Base-by-base conservation (phyloP, 331 rosid species). In the Cydonia oblonga region DNA sequence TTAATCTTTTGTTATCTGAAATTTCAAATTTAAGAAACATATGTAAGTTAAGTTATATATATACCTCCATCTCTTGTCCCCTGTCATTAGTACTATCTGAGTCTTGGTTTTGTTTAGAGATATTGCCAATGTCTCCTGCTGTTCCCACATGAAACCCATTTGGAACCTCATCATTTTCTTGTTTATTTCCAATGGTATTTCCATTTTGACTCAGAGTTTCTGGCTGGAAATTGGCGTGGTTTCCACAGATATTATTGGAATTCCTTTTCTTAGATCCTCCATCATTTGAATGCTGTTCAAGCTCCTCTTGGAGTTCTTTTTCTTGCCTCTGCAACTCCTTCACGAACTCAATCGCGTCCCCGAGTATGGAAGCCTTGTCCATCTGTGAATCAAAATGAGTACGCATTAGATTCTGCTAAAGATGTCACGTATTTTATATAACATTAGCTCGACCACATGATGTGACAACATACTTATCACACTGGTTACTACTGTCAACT, bases 331-430 rank as follows among this genome's bases (percentile, higher is more conserved):
- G 84, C 83, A 90, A 77, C 60, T 93, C 95, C 84, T 84, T 85
- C 58, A 90, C 96, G 64, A 33, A 89, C 74, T 91, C 96, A 73
- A 95, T 91, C 6, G 97, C 96, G 62, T 95, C 98, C 66, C 92
- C 97, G 2, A 93, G 92, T 49, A 93, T 91, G 1, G 98, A 84
- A 1, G 98, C 98, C 57, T 87, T 93, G 70, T 93, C 98, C 62
- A 93, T 78, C 90, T 86, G 64, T 63, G 66, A 75, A 70, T 74
- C 75, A 62, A 64, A n/a, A 56, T 56, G 66, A 40, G 5, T 29
- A 51, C 10, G 51, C 70, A 56, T 80, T 78, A 63, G 46, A 71
- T 51, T 46, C 35, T 35, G 10, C 33, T 16, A 18, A 25, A 24
- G 42, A 3, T 22, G 7, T 28, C 40, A 29, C 11, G 6, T 18